phyloP scores from a whole-genome alignment of 2,329 filamentous ascomycete genomes.

The Juglanconis juglandina region DNA sequence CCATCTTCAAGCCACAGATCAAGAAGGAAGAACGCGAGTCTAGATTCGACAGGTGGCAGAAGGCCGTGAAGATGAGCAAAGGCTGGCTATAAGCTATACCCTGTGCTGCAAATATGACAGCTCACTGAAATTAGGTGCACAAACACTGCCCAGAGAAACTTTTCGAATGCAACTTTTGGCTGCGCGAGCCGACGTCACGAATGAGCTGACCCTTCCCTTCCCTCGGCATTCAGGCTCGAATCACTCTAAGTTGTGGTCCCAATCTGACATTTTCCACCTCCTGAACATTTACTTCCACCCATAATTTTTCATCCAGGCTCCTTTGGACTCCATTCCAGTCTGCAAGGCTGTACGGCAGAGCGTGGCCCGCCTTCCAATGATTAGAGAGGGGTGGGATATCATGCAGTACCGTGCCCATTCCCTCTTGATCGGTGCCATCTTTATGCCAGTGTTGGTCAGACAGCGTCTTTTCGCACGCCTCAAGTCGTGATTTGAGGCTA shows the following conservation, averaged over 20 bases:
- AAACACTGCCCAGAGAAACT: too few species aligned
- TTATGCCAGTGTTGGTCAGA: neutral
- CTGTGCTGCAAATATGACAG: neutral
- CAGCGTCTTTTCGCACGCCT: neutral
- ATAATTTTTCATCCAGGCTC: constrained; percentile 10
- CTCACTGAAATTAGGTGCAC: too few species aligned
- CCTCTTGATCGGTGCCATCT: neutral
- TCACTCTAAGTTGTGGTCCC: neutral
- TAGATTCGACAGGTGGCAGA: constrained; percentile 70
- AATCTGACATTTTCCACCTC: constrained; percentile 6
- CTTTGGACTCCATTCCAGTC: constrained; percentile 11
- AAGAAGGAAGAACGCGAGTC: constrained; percentile 53
- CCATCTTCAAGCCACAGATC: constrained; percentile 66
- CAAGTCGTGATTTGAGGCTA: constrained; percentile 10
- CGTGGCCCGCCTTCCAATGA: constrained; percentile 17
- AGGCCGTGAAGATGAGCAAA: constrained; percentile 74
- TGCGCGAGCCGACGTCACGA: too few species aligned
- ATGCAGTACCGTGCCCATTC: neutral
- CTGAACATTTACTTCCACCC: constrained; percentile 11
- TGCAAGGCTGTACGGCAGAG: constrained; percentile 13
- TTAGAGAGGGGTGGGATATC: constrained; percentile 11
- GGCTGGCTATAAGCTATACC: constrained; percentile 55
- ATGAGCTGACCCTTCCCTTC: neutral
- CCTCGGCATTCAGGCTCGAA: neutral
- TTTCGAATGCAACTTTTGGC: neutral